Conservation (phyloP, 192 early-diverging fungal species). For the Umbelopsis sp. region DNA sequence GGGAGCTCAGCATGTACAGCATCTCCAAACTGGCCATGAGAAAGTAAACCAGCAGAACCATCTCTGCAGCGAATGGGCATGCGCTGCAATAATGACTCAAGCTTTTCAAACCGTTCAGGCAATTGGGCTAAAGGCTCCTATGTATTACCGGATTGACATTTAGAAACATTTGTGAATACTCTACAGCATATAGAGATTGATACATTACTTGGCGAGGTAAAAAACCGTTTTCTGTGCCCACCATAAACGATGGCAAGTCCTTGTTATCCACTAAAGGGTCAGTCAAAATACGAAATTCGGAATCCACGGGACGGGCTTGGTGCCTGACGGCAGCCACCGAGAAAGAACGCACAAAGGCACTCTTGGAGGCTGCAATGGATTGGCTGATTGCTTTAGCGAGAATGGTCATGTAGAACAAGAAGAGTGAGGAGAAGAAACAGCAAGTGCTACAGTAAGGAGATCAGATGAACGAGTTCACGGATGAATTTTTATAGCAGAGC, state of each 20-base stretch:
- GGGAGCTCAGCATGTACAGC: slow-evolving; percentile 75
- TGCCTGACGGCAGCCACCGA: background rate
- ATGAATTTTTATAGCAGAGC: slow-evolving; percentile 8
- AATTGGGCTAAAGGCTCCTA: slow-evolving; percentile 72
- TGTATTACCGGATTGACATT: background rate
- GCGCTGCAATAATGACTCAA: slow-evolving; percentile 73
- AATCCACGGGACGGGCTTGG: slow-evolving; percentile 5
- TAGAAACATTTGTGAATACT: background rate
- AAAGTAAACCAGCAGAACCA: slow-evolving; percentile 74
- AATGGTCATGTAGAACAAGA: background rate
- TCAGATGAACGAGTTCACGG: slow-evolving; percentile 11
- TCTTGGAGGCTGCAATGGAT: slow-evolving; percentile 1
- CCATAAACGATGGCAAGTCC: slow-evolving; percentile 54
- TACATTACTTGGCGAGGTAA: slow-evolving; percentile 48
- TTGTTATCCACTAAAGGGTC: slow-evolving; percentile 47
- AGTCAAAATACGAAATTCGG: slow-evolving; percentile 46
- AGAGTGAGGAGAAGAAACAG: background rate
- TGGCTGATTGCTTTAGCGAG: background rate
- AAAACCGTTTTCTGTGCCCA: slow-evolving; percentile 61
- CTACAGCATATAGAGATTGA: background rate
- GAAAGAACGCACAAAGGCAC: slow-evolving; percentile 6
- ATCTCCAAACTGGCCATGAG: slow-evolving; percentile 78
- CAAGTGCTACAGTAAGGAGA: background rate
- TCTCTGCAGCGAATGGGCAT: slow-evolving; percentile 77
- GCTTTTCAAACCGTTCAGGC: slow-evolving; percentile 67